These are phyloP conservation scores for Fomes fomentarius DNA, from an alignment of 1,284 basidiomycete species.

Conservation along the genomic window DNA sequence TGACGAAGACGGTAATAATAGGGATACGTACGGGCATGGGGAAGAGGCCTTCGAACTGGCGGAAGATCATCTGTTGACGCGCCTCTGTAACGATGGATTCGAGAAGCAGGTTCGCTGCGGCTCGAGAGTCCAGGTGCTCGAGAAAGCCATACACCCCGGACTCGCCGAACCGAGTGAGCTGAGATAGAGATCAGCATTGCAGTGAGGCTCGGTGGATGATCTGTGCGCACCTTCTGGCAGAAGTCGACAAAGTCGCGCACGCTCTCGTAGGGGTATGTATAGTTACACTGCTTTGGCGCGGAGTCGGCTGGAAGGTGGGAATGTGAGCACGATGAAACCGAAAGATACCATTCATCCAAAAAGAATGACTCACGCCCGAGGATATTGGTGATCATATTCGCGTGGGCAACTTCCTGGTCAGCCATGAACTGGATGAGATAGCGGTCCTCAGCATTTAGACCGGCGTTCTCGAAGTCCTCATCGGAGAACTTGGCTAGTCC, in stretches of 20 bases:
- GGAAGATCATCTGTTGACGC: conserved; percentile 70
- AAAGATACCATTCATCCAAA: no score
- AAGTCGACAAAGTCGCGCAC: conserved; percentile 68
- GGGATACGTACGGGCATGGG: conserved; percentile 61
- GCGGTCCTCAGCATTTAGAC: conserved; percentile 55
- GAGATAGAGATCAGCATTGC: conserved; percentile 16
- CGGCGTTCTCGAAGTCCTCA: conserved; percentile 59
- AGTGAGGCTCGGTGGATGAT: not conserved
- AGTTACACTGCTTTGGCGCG: conserved; percentile 58
- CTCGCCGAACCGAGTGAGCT: conserved; percentile 58
- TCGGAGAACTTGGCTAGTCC: conserved; percentile 56
- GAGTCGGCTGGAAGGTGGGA: conserved; percentile 13
- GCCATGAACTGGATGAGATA: conserved; percentile 61
- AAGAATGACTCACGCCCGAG: conserved; percentile 36
- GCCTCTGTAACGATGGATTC: conserved; percentile 69
- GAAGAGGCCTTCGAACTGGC: conserved; percentile 66
- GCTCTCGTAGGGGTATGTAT: conserved; percentile 60
- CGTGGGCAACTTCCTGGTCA: conserved; percentile 61
- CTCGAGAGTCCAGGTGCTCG: conserved; percentile 62
- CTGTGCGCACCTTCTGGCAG: conserved; percentile 42
- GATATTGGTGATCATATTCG: conserved; percentile 51
- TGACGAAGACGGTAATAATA: no score
- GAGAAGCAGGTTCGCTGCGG: conserved; percentile 56
- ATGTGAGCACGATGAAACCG: conserved; percentile 15
- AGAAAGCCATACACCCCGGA: conserved; percentile 66